phyloP scores from a whole-genome alignment of 805 yeast genomes.

The Tetrapisispora fleetii region DNA sequence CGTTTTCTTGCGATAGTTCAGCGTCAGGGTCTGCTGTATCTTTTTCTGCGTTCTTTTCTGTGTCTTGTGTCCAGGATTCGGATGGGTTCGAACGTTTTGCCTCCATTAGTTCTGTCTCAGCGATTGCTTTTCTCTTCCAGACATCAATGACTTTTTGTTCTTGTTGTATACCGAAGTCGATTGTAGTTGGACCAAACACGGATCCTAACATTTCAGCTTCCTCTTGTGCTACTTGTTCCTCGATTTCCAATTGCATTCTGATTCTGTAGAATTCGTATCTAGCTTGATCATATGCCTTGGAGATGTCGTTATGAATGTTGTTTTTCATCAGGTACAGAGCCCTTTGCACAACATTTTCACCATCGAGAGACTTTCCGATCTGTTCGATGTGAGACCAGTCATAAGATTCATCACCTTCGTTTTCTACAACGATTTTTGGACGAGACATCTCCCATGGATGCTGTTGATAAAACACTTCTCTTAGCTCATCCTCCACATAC shows the following conservation, averaged over 20 bases:
- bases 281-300: slow-evolving; percentile 75
- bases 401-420: slow-evolving; percentile 44
- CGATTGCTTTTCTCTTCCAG: slow-evolving; percentile 66
- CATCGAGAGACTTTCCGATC: slow-evolving; percentile 64
- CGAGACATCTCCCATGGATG: slow-evolving; percentile 98
- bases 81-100: slow-evolving; percentile 35
- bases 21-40: background rate
- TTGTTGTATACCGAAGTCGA: slow-evolving; percentile 57
- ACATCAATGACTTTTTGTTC: slow-evolving; percentile 64
- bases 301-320: slow-evolving; percentile 26
- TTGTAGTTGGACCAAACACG: slow-evolving; percentile 47
- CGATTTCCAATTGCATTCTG: slow-evolving; percentile 76
- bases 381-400: slow-evolving; percentile 82
- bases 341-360: slow-evolving; percentile 80
- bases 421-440: slow-evolving; percentile 77
- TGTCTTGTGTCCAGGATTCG: slow-evolving; percentile 17
- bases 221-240: slow-evolving; percentile 61
- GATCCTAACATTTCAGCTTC: slow-evolving; percentile 84
- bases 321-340: slow-evolving; percentile 44
- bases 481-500: slow-evolving; percentile 58
- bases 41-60: slow-evolving; percentile 4
- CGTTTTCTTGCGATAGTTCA: background rate
- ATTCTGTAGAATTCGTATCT: slow-evolving; percentile 80
- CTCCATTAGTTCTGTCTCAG: slow-evolving; percentile 45
- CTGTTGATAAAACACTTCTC: slow-evolving; percentile 75